Evolutionary conservation across 352 stramenopile species (phyloP), one percentile per base, ranked within the genome.

Genomic region (Phytopythium sindhum): DNA sequence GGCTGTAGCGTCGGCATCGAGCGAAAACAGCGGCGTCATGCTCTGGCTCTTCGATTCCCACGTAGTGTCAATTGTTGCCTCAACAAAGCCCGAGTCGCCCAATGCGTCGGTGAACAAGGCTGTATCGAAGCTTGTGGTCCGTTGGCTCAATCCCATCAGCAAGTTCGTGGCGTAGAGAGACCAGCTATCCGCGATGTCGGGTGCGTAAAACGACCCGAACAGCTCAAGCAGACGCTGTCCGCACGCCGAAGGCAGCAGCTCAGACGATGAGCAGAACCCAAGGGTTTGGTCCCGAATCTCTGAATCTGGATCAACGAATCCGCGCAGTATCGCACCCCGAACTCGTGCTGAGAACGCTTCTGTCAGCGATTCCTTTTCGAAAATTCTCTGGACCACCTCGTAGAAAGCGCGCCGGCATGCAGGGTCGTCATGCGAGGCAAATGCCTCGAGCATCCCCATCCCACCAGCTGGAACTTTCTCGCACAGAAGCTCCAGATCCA

Each of bases 1-100:
- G 21, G 35, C 55, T 24, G 54, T 50, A 59, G 2, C 23, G 41
- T 90, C 77, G 15, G 74, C 69, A 61, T 93, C 84, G 21, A 93
- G 74, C 0, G 82, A 95, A 60, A 95, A 95, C 47, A 95, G 62
- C 15, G 86, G 86, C 0, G 74, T 72, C 78, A 95, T 92, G 3
- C 74, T 89, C 47, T 85, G 79, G 26, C 71, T 78, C 55, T 87
- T 89, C 2, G 71, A 70, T 35, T 88, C 81, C 84, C 84, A 93
- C 19, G 64, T 79, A n/a, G 77, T 69, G 53, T 95, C 84, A 68
- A 95, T 89, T 21, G 57, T 51, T 26, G 77, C 63, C 24, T 89
- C 75, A 33, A 72, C 61, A 60, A 85, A 95, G 28, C 81, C 69
- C 12, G 66, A 57, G 31, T 74, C 61, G 2, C 72, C 65, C 31